Conservation (phyloP, 2,329 filamentous ascomycete species). For the Camillea tinctor region DNA sequence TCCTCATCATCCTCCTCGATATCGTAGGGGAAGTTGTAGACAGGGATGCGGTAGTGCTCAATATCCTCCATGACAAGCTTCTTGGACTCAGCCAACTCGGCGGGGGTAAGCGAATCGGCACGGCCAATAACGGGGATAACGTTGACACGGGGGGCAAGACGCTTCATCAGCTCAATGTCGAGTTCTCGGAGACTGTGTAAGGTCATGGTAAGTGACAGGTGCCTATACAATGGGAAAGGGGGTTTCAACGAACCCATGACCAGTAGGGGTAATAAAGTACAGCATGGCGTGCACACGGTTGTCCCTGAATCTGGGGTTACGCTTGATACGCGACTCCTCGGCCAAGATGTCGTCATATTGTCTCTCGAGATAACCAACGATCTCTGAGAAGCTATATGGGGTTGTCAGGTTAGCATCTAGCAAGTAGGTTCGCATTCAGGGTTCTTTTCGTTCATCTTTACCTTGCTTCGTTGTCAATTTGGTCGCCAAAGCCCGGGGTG, state of each 20-base stretch:
- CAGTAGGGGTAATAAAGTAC: constrained; percentile 99
- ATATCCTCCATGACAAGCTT: constrained; percentile 99
- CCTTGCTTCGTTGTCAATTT: constrained; percentile 99
- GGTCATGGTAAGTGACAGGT: constrained; percentile 18
- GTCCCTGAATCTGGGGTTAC: constrained; percentile 99
- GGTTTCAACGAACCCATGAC: constrained; percentile 70
- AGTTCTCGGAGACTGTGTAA: constrained; percentile 82
- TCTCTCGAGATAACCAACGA: constrained; percentile 96
- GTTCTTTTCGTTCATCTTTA: constrained; percentile 34
- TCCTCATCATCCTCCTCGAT: constrained; percentile 99
- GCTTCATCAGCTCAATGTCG: constrained; percentile 99
- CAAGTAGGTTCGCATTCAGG: not conserved
- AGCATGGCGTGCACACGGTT: constrained; percentile 97
- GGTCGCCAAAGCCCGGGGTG: constrained; percentile 96
- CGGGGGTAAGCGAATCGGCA: constrained; percentile 93
- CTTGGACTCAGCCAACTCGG: constrained; percentile 97
- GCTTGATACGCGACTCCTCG: constrained; percentile 99
- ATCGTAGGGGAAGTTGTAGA: constrained; percentile 99
- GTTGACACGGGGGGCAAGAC: constrained; percentile 95
- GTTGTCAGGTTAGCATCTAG: constrained; percentile 6
- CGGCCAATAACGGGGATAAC: constrained; percentile 99
- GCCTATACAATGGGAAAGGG: not conserved
- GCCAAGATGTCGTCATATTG: constrained; percentile 99
- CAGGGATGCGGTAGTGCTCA: constrained; percentile 98
- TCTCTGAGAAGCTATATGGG: constrained; percentile 81